Evolutionary conservation across 164 flowering plant genomes (phyloP).

Genomic region (Brasenia schreberi): DNA sequence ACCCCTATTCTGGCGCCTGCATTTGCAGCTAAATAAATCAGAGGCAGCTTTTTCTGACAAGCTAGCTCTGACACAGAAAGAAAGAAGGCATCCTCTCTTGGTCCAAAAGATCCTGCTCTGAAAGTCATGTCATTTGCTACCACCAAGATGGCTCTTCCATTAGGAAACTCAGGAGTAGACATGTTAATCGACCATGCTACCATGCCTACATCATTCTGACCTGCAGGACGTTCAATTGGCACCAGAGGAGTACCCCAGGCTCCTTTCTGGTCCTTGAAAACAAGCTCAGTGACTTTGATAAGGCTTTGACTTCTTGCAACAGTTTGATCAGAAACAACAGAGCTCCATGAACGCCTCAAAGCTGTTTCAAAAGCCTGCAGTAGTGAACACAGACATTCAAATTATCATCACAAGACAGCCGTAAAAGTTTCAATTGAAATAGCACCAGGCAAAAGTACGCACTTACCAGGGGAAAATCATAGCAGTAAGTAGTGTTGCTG

Average conservation of each 20-base stretch:
- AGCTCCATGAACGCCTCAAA: constrained; percentile 52
- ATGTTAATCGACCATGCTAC: constrained; percentile 93
- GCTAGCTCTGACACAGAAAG: constrained; percentile 84
- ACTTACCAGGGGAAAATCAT: constrained; percentile 89
- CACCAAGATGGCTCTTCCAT: constrained; percentile 61
- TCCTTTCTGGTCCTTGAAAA: constrained; percentile 57
- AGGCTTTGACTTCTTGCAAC: constrained; percentile 39
- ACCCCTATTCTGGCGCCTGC: constrained; percentile 98
- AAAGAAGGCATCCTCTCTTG: constrained; percentile 97
- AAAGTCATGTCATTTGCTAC: constrained; percentile 92
- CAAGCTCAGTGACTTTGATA: constrained; percentile 61
- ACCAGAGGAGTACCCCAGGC: constrained; percentile 75
- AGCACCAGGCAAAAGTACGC: not conserved
- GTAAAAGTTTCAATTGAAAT: not conserved
- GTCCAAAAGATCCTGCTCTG: constrained; percentile 98
- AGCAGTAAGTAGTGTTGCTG: constrained; percentile 94
- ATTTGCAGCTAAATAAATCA: constrained; percentile 94
- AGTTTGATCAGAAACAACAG: constrained; percentile 20
- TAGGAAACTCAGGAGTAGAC: constrained; percentile 91
- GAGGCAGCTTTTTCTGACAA: constrained; percentile 70
- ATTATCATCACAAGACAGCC: not conserved
- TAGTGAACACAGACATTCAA: not conserved
- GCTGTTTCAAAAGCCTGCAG: constrained; percentile 91
- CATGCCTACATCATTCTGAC: constrained; percentile 91
- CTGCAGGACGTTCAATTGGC: constrained; percentile 55